These are phyloP conservation scores for Monilinia vaccinii-corymbosi DNA, from an alignment of 2,329 filamentous ascomycete species.

Conservation along the genomic window DNA sequence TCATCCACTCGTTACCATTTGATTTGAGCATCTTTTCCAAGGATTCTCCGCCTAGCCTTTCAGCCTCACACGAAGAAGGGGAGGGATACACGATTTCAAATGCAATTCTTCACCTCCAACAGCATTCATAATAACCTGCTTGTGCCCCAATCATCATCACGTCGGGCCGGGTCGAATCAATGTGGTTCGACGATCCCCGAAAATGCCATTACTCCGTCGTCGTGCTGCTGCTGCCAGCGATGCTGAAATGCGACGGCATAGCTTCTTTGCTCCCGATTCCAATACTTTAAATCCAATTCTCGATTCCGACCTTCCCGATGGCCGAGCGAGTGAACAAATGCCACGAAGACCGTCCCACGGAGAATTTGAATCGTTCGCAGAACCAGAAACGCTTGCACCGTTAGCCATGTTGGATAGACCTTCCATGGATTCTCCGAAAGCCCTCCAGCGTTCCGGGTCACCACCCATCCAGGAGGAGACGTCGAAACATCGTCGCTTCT, in stretches of 20 bases:
- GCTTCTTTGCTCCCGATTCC: slow-evolving; percentile 20
- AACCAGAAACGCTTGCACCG: slow-evolving; percentile 14
- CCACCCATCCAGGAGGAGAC: slow-evolving; percentile 47
- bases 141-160: neutral
- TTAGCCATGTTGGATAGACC: slow-evolving; percentile 11
- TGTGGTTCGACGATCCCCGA: slow-evolving; percentile 9
- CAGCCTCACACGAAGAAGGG: slow-evolving; percentile 9
- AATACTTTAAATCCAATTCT: slow-evolving; percentile 16
- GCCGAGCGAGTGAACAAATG: slow-evolving; percentile 29
- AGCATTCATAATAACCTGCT: neutral
- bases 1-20: slow-evolving; percentile 3
- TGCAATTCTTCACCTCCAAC: slow-evolving; percentile 1
- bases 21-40: slow-evolving; percentile 4
- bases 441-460: slow-evolving; percentile 19
- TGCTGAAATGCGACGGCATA: slow-evolving; percentile 27
- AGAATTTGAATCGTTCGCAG: slow-evolving; percentile 18
- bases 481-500: slow-evolving; percentile 52
- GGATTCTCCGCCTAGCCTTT: neutral
- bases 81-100: slow-evolving; percentile 8
- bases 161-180: slow-evolving; percentile 3
- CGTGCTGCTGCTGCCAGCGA: slow-evolving; percentile 25
- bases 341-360: slow-evolving; percentile 24
- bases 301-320: slow-evolving; percentile 13
- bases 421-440: slow-evolving; percentile 16
- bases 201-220: slow-evolving; percentile 27